Conservation (phyloP, 2,329 filamentous ascomycete species). For the Tolypocladium cylindrosporum region DNA sequence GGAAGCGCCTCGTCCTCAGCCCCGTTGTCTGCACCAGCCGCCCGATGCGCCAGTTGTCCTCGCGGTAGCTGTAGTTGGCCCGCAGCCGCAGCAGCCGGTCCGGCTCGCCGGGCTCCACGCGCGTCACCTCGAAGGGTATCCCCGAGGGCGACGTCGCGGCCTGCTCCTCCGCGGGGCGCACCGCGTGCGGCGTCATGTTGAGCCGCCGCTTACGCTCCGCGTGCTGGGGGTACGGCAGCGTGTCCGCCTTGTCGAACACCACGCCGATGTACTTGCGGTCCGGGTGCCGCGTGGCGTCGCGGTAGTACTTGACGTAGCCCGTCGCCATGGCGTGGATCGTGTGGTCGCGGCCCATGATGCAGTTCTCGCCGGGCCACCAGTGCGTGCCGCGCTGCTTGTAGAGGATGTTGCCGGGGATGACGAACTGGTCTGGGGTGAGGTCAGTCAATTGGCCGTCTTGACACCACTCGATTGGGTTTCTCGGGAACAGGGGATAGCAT, state of each 20-base stretch:
- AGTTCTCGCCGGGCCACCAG: slow-evolving; percentile 95
- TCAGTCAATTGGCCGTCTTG: slow-evolving; percentile 6
- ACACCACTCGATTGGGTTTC: neutral
- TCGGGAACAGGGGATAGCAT: slow-evolving; percentile 19
- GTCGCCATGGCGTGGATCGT: slow-evolving; percentile 80
- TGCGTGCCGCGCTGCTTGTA: slow-evolving; percentile 91
- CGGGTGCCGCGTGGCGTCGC: slow-evolving; percentile 72
- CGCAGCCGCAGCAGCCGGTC: slow-evolving; percentile 40
- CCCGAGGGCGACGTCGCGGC: slow-evolving; percentile 37
- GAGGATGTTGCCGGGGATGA: slow-evolving; percentile 94
- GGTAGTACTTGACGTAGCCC: slow-evolving; percentile 96
- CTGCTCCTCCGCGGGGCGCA: slow-evolving; percentile 25
- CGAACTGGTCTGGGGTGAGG: slow-evolving; percentile 65
- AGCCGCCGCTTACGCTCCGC: slow-evolving; percentile 66
- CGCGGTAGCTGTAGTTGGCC: slow-evolving; percentile 47
- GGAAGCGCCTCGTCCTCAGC: slow-evolving; percentile 37
- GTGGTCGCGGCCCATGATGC: slow-evolving; percentile 89
- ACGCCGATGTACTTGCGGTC: slow-evolving; percentile 93
- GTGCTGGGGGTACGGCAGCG: slow-evolving; percentile 66
- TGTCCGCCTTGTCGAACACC: slow-evolving; percentile 72
- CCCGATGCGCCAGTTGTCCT: slow-evolving; percentile 51
- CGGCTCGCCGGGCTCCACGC: slow-evolving; percentile 28
- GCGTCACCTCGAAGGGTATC: slow-evolving; percentile 36
- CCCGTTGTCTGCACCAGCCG: slow-evolving; percentile 42
- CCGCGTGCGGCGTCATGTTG: slow-evolving; percentile 53